These are phyloP conservation scores for Medicago truncatula DNA, from an alignment of 306 rosid genomes.

Conservation along the genomic window DNA sequence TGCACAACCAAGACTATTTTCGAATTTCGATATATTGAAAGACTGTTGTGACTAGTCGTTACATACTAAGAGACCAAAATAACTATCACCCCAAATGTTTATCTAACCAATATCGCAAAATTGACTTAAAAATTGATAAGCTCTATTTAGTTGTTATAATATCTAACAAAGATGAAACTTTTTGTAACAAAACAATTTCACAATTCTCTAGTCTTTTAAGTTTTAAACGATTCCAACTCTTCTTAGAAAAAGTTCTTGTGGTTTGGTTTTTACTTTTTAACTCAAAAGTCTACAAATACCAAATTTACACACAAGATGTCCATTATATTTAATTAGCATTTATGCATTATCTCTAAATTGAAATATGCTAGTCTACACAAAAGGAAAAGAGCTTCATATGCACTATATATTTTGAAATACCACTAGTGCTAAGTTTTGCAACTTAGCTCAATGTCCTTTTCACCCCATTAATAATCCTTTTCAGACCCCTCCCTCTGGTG, in stretches of 20 bases:
- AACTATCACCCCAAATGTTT: no score
- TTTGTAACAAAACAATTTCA: background rate
- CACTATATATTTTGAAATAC: conserved; percentile 31
- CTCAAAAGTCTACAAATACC: background rate
- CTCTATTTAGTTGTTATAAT: no score
- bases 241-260: background rate
- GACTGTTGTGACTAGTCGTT: no score
- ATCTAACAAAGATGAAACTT: background rate
- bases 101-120: no score
- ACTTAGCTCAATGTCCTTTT: conserved; percentile 58
- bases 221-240: background rate
- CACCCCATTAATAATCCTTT: conserved; percentile 59
- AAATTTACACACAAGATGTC: background rate
- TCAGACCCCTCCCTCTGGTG: conserved; percentile 43
- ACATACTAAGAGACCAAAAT: no score
- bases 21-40: no score
- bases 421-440: conserved; percentile 35
- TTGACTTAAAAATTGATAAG: background rate
- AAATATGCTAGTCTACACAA: conserved; percentile 24
- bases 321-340: background rate
- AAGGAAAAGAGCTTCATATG: conserved; percentile 37
- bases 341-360: conserved; percentile 2
- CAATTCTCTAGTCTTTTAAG: background rate
- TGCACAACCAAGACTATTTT: no score
- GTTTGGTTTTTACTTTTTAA: background rate